Evolutionary conservation across 2,329 filamentous ascomycete species (phyloP).

Genomic region (Emericellopsis atlantica): DNA sequence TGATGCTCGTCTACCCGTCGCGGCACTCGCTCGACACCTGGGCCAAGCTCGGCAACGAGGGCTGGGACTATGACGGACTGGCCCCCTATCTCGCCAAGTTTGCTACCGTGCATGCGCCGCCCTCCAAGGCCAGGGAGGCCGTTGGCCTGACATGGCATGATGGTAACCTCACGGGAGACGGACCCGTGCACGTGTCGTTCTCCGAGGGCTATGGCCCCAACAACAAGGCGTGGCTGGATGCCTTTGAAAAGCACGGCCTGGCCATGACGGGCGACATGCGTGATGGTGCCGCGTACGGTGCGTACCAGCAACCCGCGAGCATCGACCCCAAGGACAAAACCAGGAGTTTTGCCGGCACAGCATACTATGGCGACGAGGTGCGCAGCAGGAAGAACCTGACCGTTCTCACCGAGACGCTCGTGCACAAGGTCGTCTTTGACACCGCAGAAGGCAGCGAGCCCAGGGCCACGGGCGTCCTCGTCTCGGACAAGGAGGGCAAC

Average conservation of each 20-base stretch:
- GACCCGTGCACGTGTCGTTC: conserved; percentile 23
- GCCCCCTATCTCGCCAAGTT: conserved; percentile 21
- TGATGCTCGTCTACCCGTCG: conserved; percentile 8
- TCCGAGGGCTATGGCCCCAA: conserved; percentile 16
- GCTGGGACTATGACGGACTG: conserved; percentile 16
- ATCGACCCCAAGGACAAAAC: conserved; percentile 17
- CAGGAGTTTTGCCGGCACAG: conserved; percentile 18
- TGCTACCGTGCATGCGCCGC: conserved; percentile 14
- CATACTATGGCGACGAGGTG: conserved; percentile 19
- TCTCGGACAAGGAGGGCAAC: conserved; percentile 9
- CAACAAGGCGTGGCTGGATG: conserved; percentile 22
- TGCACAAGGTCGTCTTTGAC: conserved; percentile 17
- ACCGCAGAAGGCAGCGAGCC: conserved; percentile 5
- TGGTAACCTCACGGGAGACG: conserved; percentile 15
- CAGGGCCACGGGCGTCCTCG: conserved; percentile 18
- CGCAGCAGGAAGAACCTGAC: conserved; percentile 17
- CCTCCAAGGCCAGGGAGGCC: conserved; percentile 11
- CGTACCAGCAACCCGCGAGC: conserved; percentile 17
- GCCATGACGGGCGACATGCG: conserved; percentile 18
- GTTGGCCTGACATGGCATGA: conserved; percentile 18
- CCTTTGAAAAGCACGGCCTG: conserved; percentile 19
- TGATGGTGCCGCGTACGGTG: conserved; percentile 14
- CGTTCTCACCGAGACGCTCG: conserved; percentile 18
- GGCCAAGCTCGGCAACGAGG: conserved; percentile 5
- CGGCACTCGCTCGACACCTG: conserved; percentile 11